Percentiles rank a stretch among this genome's conserved stretches.
These are phyloP conservation scores for Apophysomyces variabilis DNA, from an alignment of 371 early-diverging fungal genomes.

Conservation along the genomic window DNA sequence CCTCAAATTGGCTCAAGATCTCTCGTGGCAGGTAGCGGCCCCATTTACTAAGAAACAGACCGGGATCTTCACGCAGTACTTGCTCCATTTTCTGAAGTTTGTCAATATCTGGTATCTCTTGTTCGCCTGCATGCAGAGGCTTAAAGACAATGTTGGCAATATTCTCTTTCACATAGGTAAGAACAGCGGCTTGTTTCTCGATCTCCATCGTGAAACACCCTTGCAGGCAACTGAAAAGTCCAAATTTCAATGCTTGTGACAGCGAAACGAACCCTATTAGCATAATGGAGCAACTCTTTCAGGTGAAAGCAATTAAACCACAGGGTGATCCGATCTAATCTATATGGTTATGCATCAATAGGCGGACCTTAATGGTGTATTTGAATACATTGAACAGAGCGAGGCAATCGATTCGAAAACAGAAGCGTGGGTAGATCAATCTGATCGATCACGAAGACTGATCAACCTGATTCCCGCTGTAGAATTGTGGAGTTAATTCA, in stretches of 20 bases:
- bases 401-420: background rate
- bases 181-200: slow-evolving; percentile 4
- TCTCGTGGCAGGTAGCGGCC: slow-evolving; percentile 42
- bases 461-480: background rate
- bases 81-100: slow-evolving; percentile 37
- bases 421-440: background rate
- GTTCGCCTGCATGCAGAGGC: slow-evolving; percentile 41
- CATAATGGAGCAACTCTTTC: slow-evolving; percentile 7
- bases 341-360: background rate
- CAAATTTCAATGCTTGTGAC: slow-evolving; percentile 12
- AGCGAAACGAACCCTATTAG: slow-evolving; percentile 1
- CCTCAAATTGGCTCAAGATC: slow-evolving; percentile 35
- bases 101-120: slow-evolving; percentile 28
- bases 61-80: slow-evolving; percentile 41
- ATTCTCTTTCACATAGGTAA: slow-evolving; percentile 21
- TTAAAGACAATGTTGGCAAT: slow-evolving; percentile 46
- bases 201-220: slow-evolving; percentile 10
- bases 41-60: slow-evolving; percentile 54
- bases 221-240: background rate
- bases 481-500: slow-evolving; percentile 4
- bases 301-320: background rate
- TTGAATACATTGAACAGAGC: slow-evolving; percentile 19
- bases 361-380: slow-evolving; percentile 27
- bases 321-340: background rate
- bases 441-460: background rate